Base-by-base conservation (phyloP, 768 basidiomycete species). In the Leucosporidium creatinivorum region DNA sequence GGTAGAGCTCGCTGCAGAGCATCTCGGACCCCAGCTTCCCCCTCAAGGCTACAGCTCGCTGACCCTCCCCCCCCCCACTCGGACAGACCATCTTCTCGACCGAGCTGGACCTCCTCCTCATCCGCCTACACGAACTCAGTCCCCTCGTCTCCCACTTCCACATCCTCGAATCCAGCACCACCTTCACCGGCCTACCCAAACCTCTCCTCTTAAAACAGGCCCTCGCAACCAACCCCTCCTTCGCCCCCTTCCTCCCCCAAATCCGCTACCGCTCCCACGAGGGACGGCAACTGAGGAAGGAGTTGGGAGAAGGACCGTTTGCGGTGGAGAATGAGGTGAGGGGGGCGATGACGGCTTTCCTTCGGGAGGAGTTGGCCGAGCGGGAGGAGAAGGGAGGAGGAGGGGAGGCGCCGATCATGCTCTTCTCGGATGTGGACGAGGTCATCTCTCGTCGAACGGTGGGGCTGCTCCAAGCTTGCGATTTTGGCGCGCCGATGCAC, bases 381-480 rank as follows among this genome's bases (percentile, higher is more conserved):
- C 8, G 39, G 39, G 39, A 44, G 39, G 58, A 48, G 47, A 56
- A 55, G 26, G 31, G 48, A 50, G 50, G 48, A 50, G 50, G 49
- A 25, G 4, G 21, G 51, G 61, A 54, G 39, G 52, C 78, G n/a
- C 78, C 86, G 50, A 82, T 86, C 49, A 76, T 86, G 63, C 19
- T 76, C 63, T 85, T 86, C 82, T 83, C 83, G 12, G 85, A 86
- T 74, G 76, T 85, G 18, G 85, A 86, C 73, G 86, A 87, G 76
- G 81, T 87, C 52, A 85, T 85, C 6, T 80, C 83, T 1, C 76
- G 77, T 15, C 81, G 83, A 65, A 83, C 85, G 30, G 74, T 85
- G 21, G 74, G 78, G 48, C 79, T 87, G 6, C 78, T 86, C 54
- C 81, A 81, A 73, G 76, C 78, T 47, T 87, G 85, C 75, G 82